phyloP scores from a whole-genome alignment of 164 flowering plant species.

The Stephania yunnanensis region DNA sequence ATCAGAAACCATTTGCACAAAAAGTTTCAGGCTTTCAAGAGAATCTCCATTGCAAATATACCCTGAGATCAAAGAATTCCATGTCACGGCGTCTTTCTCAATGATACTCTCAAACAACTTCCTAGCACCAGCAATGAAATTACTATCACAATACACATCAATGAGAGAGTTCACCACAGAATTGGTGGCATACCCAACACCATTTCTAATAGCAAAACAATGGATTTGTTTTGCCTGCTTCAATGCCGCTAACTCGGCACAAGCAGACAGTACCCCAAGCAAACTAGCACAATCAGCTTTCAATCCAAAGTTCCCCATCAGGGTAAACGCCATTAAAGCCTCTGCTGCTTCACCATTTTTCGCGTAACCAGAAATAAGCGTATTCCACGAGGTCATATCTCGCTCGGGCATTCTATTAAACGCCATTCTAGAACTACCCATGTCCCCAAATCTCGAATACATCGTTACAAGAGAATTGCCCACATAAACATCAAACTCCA shows the following conservation, averaged over 20 bases:
- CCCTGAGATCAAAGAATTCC: conserved; percentile 25
- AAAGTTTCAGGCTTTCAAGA: conserved; percentile 20
- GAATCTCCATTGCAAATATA: conserved; percentile 18
- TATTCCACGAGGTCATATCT: conserved; percentile 49
- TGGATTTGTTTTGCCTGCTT: conserved; percentile 34
- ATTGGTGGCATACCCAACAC: conserved; percentile 8
- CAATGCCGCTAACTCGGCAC: conserved; percentile 24
- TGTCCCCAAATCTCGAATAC: conserved; percentile 37
- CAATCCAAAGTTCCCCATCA: conserved; percentile 21
- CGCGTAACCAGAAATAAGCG: conserved; percentile 35
- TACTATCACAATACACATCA: conserved; percentile 31
- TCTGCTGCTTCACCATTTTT: conserved; percentile 27
- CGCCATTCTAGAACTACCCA: conserved; percentile 25
- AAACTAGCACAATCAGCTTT: conserved; percentile 29
- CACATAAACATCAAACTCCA: conserved; percentile 37
- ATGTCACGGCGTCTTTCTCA: conserved; percentile 19
- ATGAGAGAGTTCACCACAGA: conserved; percentile 36
- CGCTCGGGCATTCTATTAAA: conserved; percentile 43
- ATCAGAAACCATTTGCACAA: conserved; percentile 26
- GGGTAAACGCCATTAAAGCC: conserved; percentile 23
- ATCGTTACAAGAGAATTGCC: conserved; percentile 37
- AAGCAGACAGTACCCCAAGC: conserved; percentile 32
- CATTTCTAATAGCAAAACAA: conserved; percentile 28
- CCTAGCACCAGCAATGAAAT: conserved; percentile 18
- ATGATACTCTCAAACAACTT: conserved; percentile 20